Evolutionary conservation across 2,329 filamentous ascomycete genomes (phyloP), one percentile per base, ranked within the genome.

Genomic region (Teratosphaeria pseudoeucalypti): DNA sequence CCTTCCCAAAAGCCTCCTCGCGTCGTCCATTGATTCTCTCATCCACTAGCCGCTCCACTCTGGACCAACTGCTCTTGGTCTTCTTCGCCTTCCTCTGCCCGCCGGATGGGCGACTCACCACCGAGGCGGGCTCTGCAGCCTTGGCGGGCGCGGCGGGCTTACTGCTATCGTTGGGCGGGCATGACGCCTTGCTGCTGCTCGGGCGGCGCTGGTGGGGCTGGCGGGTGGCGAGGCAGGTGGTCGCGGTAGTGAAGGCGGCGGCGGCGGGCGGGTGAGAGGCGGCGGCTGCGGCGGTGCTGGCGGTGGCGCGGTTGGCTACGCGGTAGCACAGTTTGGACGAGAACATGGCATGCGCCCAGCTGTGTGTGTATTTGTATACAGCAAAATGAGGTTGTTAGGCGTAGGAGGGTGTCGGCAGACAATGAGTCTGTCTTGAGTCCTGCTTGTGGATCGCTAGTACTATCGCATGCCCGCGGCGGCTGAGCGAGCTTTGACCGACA

Each of bases 161-260:
- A 23, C 62, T 65, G 63, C 66, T 70, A 61, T 37, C 34, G 16
- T 71, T 70, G 26, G 77, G 76, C 7, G 78, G 76, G 65, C 75
- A 77, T 61, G 77, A 79, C 26, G 78, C 72, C 67, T 80, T 81
- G 57, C 78, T 80, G 54, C 76, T 78, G 23, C 77, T 80, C 52
- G 75, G 72, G 65, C 79, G 77, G 60, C 79, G 75, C 64, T 80
- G 78, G 68, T 80, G 78, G 52, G 68, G 62, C 34, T 70, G 70
- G 53, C 71, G 72, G 61, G 69, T 58, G 61, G 74, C 61, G 58
- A 68, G 69, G 68, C 66, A 74, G 73, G 64, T 64, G 39, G 65
- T 58, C 37, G 64, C 65, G 34, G 57, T 49, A 60, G 67, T 68
- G 55, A 71, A 68, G 37, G 69, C 43, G 43, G 43, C 43, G 43